These are phyloP conservation scores for Sporothrix humicola DNA, from an alignment of 2,329 filamentous ascomycete species.

Conservation along the genomic window DNA sequence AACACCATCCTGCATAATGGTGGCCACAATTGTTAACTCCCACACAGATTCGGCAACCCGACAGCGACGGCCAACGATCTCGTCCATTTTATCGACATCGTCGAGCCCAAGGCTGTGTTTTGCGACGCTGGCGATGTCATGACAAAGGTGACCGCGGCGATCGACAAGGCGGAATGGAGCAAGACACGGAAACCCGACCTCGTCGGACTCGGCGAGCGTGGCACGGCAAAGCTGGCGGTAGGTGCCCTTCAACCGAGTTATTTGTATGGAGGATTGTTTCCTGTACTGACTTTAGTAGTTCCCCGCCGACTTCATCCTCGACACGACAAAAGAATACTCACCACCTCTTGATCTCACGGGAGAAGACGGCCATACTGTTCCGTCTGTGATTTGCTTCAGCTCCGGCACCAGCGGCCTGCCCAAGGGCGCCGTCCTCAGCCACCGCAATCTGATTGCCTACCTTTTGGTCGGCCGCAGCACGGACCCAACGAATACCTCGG, in stretches of 20 bases:
- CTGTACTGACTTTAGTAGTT: neutral
- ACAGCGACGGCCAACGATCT: slow-evolving; percentile 10
- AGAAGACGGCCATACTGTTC: neutral
- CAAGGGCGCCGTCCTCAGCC: slow-evolving; percentile 27
- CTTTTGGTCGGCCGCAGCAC: neutral
- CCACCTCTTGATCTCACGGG: neutral
- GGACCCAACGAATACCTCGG: slow-evolving; percentile 3
- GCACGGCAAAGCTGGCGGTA: slow-evolving; percentile 1
- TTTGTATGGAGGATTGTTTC: no score
- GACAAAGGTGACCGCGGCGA: neutral
- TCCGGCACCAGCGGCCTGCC: slow-evolving; percentile 27
- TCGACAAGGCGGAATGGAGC: neutral
- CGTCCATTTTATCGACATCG: slow-evolving; percentile 24
- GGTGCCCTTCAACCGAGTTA: neutral
- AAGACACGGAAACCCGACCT: neutral
- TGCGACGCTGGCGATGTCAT: slow-evolving; percentile 23
- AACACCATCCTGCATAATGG: no score
- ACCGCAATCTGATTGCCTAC: slow-evolving; percentile 25
- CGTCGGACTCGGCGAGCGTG: slow-evolving; percentile 17
- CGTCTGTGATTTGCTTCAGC: slow-evolving; percentile 27
- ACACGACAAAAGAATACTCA: neutral
- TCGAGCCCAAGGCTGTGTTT: slow-evolving; percentile 17
- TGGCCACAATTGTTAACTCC: neutral
- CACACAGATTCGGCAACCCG: slow-evolving; percentile 14
- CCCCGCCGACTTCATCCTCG: slow-evolving; percentile 21